Conservation (phyloP, 176 grass and related monocot species). For the Zea luxurians region DNA sequence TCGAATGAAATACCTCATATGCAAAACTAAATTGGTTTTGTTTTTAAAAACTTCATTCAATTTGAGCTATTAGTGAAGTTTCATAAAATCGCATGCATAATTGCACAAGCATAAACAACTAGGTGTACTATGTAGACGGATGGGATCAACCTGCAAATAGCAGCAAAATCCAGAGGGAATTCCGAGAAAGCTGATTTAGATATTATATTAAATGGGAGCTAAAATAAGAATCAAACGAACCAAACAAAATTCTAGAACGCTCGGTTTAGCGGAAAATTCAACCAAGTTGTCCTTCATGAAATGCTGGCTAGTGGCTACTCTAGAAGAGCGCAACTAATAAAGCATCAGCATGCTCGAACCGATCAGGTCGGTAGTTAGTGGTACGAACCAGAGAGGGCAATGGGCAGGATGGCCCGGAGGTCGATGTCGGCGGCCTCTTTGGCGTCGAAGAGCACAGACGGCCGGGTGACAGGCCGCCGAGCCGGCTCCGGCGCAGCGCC, state of each 20-base stretch:
- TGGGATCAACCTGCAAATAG: background rate
- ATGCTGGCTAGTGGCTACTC: background rate
- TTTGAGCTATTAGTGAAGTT: background rate
- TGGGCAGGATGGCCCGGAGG: conserved; percentile 71
- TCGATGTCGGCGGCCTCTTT: conserved; percentile 80
- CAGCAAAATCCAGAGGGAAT: background rate
- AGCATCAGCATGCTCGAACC: background rate
- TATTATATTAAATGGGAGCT: background rate
- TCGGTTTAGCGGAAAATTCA: background rate
- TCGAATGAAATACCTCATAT: background rate
- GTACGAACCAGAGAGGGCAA: conserved; percentile 64
- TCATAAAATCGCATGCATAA: background rate
- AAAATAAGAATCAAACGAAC: background rate
- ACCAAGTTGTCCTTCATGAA: background rate
- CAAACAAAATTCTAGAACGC: background rate
- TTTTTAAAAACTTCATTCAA: background rate
- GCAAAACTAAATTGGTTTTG: background rate
- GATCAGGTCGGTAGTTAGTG: background rate
- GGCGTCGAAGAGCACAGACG: conserved; percentile 69
- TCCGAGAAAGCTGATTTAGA: background rate
- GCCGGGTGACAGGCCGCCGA: conserved; percentile 58
- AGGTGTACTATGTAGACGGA: background rate
- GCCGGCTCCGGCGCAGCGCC: conserved; percentile 39
- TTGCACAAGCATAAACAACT: background rate
- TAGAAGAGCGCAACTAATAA: background rate